Evolutionary conservation across 2,329 filamentous ascomycete genomes (phyloP).

Genomic region (Colletotrichum theobromicola): DNA sequence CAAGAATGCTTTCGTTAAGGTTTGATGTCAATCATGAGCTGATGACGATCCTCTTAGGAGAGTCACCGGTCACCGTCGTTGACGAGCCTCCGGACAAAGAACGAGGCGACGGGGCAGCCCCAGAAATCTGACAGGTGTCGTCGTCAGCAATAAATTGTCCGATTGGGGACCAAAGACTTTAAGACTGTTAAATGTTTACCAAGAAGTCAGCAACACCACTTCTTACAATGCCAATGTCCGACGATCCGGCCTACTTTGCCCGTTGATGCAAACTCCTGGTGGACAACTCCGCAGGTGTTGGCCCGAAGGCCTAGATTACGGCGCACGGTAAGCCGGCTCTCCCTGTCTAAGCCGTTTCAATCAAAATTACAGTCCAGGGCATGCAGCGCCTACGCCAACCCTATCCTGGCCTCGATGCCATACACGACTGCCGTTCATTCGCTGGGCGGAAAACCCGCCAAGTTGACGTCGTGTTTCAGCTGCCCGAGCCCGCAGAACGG

Average conservation of each 20-base stretch:
- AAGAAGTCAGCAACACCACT: background rate
- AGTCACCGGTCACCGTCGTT: background rate
- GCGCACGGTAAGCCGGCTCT: background rate
- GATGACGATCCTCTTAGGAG: background rate
- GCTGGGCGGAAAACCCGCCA: background rate
- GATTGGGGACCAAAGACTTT: background rate
- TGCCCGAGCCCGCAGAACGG: background rate
- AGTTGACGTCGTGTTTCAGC: background rate
- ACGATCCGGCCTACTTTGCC: background rate
- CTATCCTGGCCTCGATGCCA: background rate
- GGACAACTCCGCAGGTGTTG: background rate
- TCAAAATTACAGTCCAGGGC: background rate
- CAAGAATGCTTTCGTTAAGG: background rate
- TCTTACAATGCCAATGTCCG: background rate
- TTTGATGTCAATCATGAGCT: background rate
- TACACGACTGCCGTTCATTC: background rate
- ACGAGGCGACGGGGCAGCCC: background rate
- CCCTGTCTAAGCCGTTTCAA: conserved; percentile 6
- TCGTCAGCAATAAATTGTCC: background rate
- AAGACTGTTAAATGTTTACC: background rate
- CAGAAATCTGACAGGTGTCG: background rate
- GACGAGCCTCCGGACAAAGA: background rate
- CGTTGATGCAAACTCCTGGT: background rate
- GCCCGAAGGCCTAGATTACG: background rate
- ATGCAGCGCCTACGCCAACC: background rate